Evolutionary conservation across 108 stramenopile genomes (phyloP).

Genomic region (Seminavis robusta): DNA sequence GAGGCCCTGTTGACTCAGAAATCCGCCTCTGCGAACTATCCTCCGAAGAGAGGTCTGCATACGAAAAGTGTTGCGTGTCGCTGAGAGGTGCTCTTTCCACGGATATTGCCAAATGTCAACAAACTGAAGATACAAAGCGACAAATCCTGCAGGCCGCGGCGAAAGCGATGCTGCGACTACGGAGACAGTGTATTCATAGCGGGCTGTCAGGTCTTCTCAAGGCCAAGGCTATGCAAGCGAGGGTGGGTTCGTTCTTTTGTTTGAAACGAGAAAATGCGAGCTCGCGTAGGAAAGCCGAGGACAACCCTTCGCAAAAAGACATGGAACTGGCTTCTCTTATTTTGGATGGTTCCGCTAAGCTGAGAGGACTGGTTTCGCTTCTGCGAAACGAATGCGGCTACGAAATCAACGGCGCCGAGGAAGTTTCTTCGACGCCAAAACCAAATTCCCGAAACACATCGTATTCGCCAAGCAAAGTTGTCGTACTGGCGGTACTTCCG

Average conservation of each 20-base stretch:
- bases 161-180: slow-evolving; percentile 19
- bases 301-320: slow-evolving; percentile 45
- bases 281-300: too few species aligned
- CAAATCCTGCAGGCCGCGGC: slow-evolving; percentile 20
- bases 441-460: background rate
- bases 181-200: slow-evolving; percentile 34
- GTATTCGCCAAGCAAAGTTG: slow-evolving; percentile 39
- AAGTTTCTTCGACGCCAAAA: background rate
- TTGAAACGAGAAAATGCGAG: too few species aligned
- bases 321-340: slow-evolving; percentile 34
- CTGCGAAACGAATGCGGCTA: slow-evolving; percentile 48
- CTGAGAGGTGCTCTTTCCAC: too few species aligned
- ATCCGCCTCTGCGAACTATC: too few species aligned
- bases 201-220: too few species aligned
- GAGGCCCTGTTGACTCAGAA: too few species aligned
- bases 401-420: slow-evolving; percentile 8
- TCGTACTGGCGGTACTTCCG: slow-evolving; percentile 68
- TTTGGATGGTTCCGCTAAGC: slow-evolving; percentile 56
- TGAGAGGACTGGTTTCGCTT: slow-evolving; percentile 55
- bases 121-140: too few species aligned
- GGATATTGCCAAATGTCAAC: too few species aligned
- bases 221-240: too few species aligned
- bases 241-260: too few species aligned
- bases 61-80: too few species aligned
- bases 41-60: too few species aligned